phyloP scores from a whole-genome alignment of 345 rosid species.

The Aquilaria sinensis region DNA sequence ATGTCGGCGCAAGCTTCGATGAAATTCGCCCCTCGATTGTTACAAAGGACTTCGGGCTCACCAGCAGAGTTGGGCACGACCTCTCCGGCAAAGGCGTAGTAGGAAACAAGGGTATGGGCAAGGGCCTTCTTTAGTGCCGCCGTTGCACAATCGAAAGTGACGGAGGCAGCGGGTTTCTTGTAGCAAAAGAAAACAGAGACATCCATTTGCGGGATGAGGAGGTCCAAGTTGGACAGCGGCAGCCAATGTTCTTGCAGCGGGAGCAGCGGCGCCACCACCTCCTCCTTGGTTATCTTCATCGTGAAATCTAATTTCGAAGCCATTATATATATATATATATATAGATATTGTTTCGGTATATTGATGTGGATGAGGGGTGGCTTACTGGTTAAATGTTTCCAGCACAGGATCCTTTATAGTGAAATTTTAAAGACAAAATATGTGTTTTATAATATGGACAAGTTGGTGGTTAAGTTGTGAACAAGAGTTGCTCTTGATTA shows the following conservation, averaged over 20 bases:
- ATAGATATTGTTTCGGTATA: too few relatives aligned
- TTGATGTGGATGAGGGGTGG: too few relatives aligned
- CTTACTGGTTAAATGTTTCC: too few relatives aligned
- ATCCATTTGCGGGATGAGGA: constrained; percentile 63
- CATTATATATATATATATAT: too few relatives aligned
- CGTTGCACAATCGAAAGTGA: constrained; percentile 22
- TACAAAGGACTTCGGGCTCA: constrained; percentile 82
- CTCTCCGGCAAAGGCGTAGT: constrained; percentile 74
- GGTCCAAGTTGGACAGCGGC: constrained; percentile 80
- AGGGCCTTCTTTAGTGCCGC: constrained; percentile 46
- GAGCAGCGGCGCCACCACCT: constrained; percentile 55
- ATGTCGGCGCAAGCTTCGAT: constrained; percentile 53
- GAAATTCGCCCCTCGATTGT: constrained; percentile 82
- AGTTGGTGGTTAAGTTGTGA: too few relatives aligned
- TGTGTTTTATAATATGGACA: too few relatives aligned
- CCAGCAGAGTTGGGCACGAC: constrained; percentile 44
- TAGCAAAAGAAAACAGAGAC: constrained; percentile 69
- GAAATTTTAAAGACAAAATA: too few relatives aligned
- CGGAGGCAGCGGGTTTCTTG: constrained; percentile 14
- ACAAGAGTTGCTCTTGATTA: too few relatives aligned
- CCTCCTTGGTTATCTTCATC: constrained; percentile 21
- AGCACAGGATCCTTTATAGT: too few relatives aligned
- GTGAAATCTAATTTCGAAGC: too few relatives aligned
- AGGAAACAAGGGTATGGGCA: constrained; percentile 59
- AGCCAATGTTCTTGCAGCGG: constrained; percentile 80